Evolutionary conservation across 192 early-diverging fungal species (phyloP), one percentile per base, ranked within the genome.

Genomic region (Jimgerdemannia flammicorona): DNA sequence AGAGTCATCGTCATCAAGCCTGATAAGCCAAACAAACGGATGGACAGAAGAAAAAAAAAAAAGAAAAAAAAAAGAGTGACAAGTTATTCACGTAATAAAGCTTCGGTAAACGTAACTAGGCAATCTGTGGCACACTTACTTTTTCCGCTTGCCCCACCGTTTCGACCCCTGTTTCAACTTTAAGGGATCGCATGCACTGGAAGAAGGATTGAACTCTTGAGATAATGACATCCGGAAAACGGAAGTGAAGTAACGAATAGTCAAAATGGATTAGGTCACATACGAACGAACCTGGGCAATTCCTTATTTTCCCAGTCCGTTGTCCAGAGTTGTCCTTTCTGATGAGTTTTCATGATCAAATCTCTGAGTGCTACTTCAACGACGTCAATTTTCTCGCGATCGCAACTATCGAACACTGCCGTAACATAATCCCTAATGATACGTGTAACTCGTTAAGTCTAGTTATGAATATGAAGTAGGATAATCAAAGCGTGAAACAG

Each of bases 251-350:
- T 8, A 4, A 49, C 40, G 59, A 44, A 11, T 19, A 43, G 54
- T 42, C 67, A 17, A 74, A 43, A 70, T 69, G 74, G 75, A 8
- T 74, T 42, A 41, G 71, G 43, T 72, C 44, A 11, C 63, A 64
- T 42, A 42, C 77, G 65, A 14, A 14, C 49, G 14, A 59, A 93
- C 92, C 74, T 76, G 71, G 94, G 92, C 40, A 95, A 76, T 0
- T 77, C 76, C 85, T 91, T 87, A n/a, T 85, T 79, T 3, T 88
- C 84, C 94, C 94, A 95, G 74, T 94, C 89, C 2, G 88, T 87
- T 0, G 78, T 79, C 72, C 82, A 84, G 19, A 94, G 54, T 40
- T 75, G 84, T 18, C 81, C 79, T 20, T 81, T 74, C 4, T 43
- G 7, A 41, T 86, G 81, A 43, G 84, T 80, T 44, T 80, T 77